Base-by-base conservation (phyloP, 331 rosid species). In the Acacia pycnantha region DNA sequence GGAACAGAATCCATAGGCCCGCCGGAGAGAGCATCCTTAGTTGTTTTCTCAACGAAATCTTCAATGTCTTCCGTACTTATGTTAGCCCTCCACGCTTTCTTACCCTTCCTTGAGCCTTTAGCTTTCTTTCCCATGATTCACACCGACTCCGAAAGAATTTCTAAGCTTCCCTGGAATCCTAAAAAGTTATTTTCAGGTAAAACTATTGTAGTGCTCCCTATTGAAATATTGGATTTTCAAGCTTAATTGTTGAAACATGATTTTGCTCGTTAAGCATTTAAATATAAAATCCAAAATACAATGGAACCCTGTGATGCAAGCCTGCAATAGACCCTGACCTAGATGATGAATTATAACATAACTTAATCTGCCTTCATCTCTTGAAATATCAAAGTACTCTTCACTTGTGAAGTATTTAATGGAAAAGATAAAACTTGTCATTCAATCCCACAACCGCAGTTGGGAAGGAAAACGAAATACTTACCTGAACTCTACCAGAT, bases 61-160 rank as follows among this genome's bases (percentile, higher is more conserved):
- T 94, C 91, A 3, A 96, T 89, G 86, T 93, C 98, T 33, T 88
- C 88, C 0, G 93, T 87, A 79, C 97, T 90, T 47, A 93, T 91
- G 86, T 93, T 93, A 10, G 96, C 90, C 64, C 97, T 86, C 97
- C 97, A 93, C 50, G 97, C 93, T 87, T 93, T 93, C 88, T 91
- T 93, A 19, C 93, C 97, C 94, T 95, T 95, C 86, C 97, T 85
- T 4, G 98, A 95, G 2, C 87, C 85, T 87, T 93, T 93, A 2
- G 97, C 85, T 70, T 88, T 94, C 90, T 92, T 95, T 62, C 95
- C 94, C 97, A 93, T 90, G 29, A 64, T 64, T 37, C 33, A 77
- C 68, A 41, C 27, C 6, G 18, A 53, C 27, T 61, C 40, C 24
- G 5, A n/a, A 40, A 41, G 44, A 22, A 27, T 62, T 70, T 56